Percentiles rank a stretch among this genome's conserved stretches.
Evolutionary conservation across 331 rosid genomes (phyloP).

Genomic region (Prunus yedoensis): DNA sequence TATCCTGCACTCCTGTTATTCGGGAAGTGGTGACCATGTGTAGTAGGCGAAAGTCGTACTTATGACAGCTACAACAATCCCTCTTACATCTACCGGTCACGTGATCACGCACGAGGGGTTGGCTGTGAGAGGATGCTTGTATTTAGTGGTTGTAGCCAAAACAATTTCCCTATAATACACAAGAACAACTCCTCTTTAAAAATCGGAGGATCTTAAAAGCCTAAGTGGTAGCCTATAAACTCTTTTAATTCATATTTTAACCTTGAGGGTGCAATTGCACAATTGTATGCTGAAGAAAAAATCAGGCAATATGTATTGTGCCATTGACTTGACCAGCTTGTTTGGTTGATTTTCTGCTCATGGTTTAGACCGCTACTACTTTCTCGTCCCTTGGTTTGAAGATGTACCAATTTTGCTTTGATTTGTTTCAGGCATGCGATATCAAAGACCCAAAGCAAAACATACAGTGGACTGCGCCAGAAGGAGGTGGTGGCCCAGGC

Average conservation of each 20-base stretch:
- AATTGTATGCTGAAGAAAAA: background rate
- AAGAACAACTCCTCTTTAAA: background rate
- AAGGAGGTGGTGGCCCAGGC: conserved; percentile 94
- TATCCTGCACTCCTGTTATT: background rate
- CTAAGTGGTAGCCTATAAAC: background rate
- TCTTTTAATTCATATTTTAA: too few species aligned
- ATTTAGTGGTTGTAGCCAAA: too few species aligned
- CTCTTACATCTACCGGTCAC: background rate
- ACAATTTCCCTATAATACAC: too few species aligned
- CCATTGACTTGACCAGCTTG: background rate
- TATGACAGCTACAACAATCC: background rate
- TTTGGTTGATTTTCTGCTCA: background rate
- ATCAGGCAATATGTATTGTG: background rate
- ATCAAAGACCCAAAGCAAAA: conserved; percentile 84
- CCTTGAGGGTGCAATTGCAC: background rate
- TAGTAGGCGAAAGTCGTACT: background rate
- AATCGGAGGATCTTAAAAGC: background rate
- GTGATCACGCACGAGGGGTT: background rate
- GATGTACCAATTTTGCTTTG: background rate
- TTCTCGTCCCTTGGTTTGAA: background rate
- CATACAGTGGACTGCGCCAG: conserved; percentile 83
- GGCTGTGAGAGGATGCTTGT: background rate
- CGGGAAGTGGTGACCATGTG: background rate
- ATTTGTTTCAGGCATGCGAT: conserved; percentile 62
- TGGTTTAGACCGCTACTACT: background rate